Evolutionary conservation across 768 basidiomycete species (phyloP), one percentile per base, ranked within the genome.

Genomic region (Omphalotus guepiniiformis): DNA sequence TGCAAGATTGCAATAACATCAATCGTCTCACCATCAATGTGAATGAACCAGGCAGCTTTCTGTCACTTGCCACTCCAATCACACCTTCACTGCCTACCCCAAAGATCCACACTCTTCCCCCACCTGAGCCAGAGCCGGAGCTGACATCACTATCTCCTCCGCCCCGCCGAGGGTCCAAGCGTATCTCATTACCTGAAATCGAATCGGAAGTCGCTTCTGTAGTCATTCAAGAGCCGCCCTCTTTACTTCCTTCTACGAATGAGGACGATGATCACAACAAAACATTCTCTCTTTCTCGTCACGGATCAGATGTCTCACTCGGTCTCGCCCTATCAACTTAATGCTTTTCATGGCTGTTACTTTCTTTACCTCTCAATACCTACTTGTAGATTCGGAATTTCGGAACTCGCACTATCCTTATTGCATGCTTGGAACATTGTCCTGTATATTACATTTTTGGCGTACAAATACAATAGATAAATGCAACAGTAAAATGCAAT

Each of bases 41-140:
- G 19, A n/a, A 40, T 42, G 74, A 80, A 38, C 78, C 86, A 51
- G 73, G 78, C 23, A 80, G 77, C 58, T 88, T 88, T 57, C 66
- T 87, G 22, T 73, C 78, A 47, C 66, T 80, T 42, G 60, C 73
- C 23, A 73, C 76, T 1, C 76, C 80, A 1, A 63, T 68, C 18
- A 67, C 72, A 42, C 69, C 73, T 13, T 52, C 61, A 18, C 34
- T 61, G n/a, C 59, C 67, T 36, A 42, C 44, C 13, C 61, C 53
- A 58, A 55, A 5, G 25, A 38, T 21, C 53, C 59, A 36, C 55
- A 52, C 42, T 49, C 52, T 18, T 52, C 26, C 53, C 6, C 54
- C 37, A 41, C 50, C 38, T 30, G 23, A 43, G 16, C 35, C 25
- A n/a, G 39, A 42, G 16, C 42, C 43, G 13, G 51, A 49, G 42